These are phyloP conservation scores for Metschnikowia proteae DNA, from an alignment of 805 yeast species.

Conservation along the genomic window DNA sequence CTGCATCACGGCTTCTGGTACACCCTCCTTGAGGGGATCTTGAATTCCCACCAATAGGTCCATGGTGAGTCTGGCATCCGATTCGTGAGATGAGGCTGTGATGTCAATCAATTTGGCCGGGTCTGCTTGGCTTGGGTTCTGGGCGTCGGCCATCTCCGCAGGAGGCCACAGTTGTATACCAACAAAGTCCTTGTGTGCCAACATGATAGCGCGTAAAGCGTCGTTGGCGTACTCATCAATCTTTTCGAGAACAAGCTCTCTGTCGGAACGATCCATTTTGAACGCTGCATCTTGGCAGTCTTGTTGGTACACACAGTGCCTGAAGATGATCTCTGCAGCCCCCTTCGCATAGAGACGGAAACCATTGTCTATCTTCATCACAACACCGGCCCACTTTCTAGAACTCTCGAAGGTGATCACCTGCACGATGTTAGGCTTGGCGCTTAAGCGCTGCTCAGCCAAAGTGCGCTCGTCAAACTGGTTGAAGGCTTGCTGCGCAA, in stretches of 20 bases:
- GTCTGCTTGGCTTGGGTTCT: constrained; percentile 39
- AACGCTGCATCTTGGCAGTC: constrained; percentile 25
- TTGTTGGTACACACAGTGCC: constrained; percentile 47
- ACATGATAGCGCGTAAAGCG: constrained; percentile 85
- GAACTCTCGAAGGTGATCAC: constrained; percentile 87
- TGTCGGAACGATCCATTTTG: constrained; percentile 27
- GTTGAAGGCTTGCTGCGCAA: constrained; percentile 58
- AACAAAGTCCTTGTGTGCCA: constrained; percentile 72
- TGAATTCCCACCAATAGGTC: constrained; percentile 85
- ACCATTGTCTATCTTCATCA: constrained; percentile 46
- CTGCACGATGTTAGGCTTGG: constrained; percentile 48
- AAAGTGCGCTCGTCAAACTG: constrained; percentile 42
- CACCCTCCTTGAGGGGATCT: constrained; percentile 92
- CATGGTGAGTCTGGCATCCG: constrained; percentile 19
- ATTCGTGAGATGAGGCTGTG: constrained; percentile 21
- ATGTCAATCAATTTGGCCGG: constrained; percentile 28
- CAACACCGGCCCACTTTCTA: constrained; percentile 88
- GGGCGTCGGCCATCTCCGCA: constrained; percentile 30
- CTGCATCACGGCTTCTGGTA: constrained; percentile 78
- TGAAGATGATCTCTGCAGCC: constrained; percentile 85
- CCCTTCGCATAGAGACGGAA: constrained; percentile 79
- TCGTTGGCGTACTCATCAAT: constrained; percentile 59
- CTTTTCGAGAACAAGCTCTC: constrained; percentile 31
- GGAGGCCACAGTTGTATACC: constrained; percentile 65
- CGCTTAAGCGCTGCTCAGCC: constrained; percentile 33